Base-by-base conservation (phyloP, 768 basidiomycete genomes). In the Boletus eberwhitei region DNA sequence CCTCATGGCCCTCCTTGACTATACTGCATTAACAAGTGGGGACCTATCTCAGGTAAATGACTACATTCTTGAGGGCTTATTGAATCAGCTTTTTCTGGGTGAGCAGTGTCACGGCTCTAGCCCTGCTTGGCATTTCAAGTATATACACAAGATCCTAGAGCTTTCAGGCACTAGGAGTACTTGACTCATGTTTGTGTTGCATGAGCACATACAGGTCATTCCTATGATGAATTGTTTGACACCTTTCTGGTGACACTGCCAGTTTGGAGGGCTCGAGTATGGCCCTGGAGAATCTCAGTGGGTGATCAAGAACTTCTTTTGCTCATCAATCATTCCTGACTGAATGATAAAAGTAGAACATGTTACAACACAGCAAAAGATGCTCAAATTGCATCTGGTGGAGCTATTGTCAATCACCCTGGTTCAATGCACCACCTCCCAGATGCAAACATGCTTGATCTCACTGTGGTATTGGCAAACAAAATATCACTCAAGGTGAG, bases 391-490 rank as follows among this genome's bases (percentile, higher is more conserved):
- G 1, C 82, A 88, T 59, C 64, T 87, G 9, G 84, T 82, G 1
- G 93, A 97, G 55, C 85, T 90, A 1, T 68, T 93, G 17, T 59
- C 93, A 19, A 80, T 80, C 8, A 80, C 82, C 1, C n/a, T n/a
- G 16, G 74, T 89, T 39, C 87, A 86, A 64, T 74, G 79, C 52
- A 3, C 22, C 79, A 79, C n/a, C 71, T 94, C 16, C 59, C 72
- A 1, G 75, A 79, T 49, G 38, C 62, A 2, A 53, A 57, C 21
- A 72, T 76, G 16, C 60, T 87, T 3, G 64, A 73, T 2, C 70
- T 91, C 16, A 74, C 81, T 1, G 63, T 72, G 0, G 65, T 66
- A 0, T 63, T 84, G 13, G 61, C 82, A 14, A 63, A 60, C 9
- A 71, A 70, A 35, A 71, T 79, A 0, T 67, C 73, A 3, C 69